Percentiles rank a stretch among this genome's conserved stretches.
Conservation (phyloP, 2,329 filamentous ascomycete genomes). For the Calonectria fujianensis region DNA sequence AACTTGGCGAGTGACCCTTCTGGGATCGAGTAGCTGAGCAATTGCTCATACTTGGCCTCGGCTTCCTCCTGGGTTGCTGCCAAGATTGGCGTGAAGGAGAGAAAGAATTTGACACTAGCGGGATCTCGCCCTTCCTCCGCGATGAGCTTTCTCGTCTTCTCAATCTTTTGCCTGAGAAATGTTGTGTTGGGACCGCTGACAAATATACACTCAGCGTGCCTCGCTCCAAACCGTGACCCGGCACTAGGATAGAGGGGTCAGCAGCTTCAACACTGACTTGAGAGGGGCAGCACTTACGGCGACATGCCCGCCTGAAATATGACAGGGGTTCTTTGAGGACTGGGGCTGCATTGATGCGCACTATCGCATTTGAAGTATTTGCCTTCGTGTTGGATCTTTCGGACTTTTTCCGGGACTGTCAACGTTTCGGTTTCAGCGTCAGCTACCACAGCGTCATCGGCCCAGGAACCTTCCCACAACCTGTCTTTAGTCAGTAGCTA, state of each 20-base stretch:
- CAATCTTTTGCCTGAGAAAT: slow-evolving; percentile 63
- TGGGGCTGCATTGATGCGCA: slow-evolving; percentile 66
- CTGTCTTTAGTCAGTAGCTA: slow-evolving; percentile 64
- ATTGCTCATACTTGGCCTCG: slow-evolving; percentile 62
- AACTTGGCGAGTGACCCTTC: slow-evolving; percentile 65
- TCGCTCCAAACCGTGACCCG: slow-evolving; percentile 64
- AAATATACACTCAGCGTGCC: slow-evolving; percentile 62
- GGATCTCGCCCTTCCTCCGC: slow-evolving; percentile 62
- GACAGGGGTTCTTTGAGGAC: slow-evolving; percentile 67
- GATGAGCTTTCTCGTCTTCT: slow-evolving; percentile 63
- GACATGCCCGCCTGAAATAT: slow-evolving; percentile 67
- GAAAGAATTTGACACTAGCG: slow-evolving; percentile 64
- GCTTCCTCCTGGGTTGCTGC: slow-evolving; percentile 66
- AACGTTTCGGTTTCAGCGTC: slow-evolving; percentile 55
- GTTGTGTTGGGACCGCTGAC: slow-evolving; percentile 65
- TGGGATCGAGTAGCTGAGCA: slow-evolving; percentile 64
- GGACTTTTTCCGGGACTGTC: slow-evolving; percentile 58
- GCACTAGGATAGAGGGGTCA: slow-evolving; percentile 57
- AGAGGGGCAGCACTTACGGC: background rate
- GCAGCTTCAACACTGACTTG: background rate
- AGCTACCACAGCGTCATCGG: slow-evolving; percentile 59
- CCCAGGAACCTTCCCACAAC: slow-evolving; percentile 62
- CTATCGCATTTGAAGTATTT: slow-evolving; percentile 58
- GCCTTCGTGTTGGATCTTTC: slow-evolving; percentile 60
- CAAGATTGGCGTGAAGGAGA: slow-evolving; percentile 65